Evolutionary conservation across 176 grass and related monocot genomes (phyloP).

Genomic region (Aegilops tauschii): DNA sequence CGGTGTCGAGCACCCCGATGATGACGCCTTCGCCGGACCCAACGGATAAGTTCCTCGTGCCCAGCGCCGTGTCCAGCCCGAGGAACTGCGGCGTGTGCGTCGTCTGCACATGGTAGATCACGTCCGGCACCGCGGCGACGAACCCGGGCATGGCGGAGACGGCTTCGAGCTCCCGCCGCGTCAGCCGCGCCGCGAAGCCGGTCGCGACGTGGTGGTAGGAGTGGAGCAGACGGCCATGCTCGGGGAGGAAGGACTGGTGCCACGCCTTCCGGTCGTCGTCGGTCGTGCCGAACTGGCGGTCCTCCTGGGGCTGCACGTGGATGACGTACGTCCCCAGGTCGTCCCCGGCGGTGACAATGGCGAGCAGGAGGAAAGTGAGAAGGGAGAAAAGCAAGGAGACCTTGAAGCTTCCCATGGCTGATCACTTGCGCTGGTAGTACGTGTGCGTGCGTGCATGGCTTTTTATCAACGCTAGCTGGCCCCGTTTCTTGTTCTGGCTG

Average conservation of each 20-base stretch:
- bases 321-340: background rate
- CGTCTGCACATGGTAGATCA: background rate
- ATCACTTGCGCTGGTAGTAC: background rate
- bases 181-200: constrained; percentile 38
- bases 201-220: constrained; percentile 31
- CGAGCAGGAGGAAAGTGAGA: background rate
- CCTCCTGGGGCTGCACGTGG: background rate
- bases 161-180: constrained; percentile 4
- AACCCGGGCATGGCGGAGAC: constrained; percentile 27
- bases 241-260: constrained; percentile 11
- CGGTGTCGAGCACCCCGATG: constrained; percentile 40
- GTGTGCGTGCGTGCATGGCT: background rate
- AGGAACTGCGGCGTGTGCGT: background rate
- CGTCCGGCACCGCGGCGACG: background rate
- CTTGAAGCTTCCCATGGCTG: background rate
- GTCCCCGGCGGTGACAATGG: background rate
- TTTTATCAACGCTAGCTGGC: background rate
- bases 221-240: constrained; percentile 17
- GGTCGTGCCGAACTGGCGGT: background rate
- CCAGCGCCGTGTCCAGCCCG: background rate
- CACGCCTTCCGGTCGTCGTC: constrained; percentile 6
- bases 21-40: constrained; percentile 14
- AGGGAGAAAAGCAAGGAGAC: background rate
- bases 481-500: background rate
- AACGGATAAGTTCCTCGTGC: background rate